Base-by-base conservation (phyloP, 2,329 filamentous ascomycete species). In the Dothideomycetidae sp. region DNA sequence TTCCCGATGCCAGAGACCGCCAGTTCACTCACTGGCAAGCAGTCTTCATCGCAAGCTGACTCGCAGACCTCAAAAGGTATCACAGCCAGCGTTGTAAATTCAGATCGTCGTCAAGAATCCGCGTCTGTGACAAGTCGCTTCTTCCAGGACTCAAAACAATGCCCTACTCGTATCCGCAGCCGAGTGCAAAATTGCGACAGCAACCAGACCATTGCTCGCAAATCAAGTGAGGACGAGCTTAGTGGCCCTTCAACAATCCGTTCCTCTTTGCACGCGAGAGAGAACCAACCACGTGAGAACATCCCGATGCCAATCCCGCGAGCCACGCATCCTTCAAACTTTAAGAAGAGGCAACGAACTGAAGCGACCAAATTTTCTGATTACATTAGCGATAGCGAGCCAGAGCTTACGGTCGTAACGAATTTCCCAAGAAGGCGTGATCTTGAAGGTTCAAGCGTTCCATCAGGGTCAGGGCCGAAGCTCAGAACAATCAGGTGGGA, bases 371-470 rank as follows among this genome's bases (percentile, higher is more conserved):
- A 26, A n/a, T n/a, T 26, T 7, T 26, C 33, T 7, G 33, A 36
- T 12, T n/a, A 29, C 5, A 23, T 36, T 14, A 29, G 23, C 12
- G 33, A 36, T 14, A 36, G 33, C 23, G 33, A 36, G 14, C 33
- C 33, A 5, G 33, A 29, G n/a, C 16, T 23, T 14, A 26, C 7
- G 7, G n/a, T n/a, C n/a, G n/a, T n/a, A n/a, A n/a, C n/a, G n/a
- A n/a, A n/a, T n/a, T n/a, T n/a, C n/a, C n/a, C n/a, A n/a, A n/a
- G n/a, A n/a, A n/a, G n/a, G n/a, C n/a, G n/a, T n/a, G n/a, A n/a
- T n/a, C n/a, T n/a, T n/a, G n/a, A n/a, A n/a, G n/a, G n/a, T n/a
- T n/a, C n/a, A n/a, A n/a, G n/a, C n/a, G n/a, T n/a, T n/a, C n/a
- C n/a, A n/a, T n/a, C n/a, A n/a, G n/a, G n/a, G n/a, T n/a, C n/a